Percentiles rank a stretch among this genome's conserved stretches.
phyloP scores from a whole-genome alignment of 768 basidiomycete species.

The Baorangia bicolor region DNA sequence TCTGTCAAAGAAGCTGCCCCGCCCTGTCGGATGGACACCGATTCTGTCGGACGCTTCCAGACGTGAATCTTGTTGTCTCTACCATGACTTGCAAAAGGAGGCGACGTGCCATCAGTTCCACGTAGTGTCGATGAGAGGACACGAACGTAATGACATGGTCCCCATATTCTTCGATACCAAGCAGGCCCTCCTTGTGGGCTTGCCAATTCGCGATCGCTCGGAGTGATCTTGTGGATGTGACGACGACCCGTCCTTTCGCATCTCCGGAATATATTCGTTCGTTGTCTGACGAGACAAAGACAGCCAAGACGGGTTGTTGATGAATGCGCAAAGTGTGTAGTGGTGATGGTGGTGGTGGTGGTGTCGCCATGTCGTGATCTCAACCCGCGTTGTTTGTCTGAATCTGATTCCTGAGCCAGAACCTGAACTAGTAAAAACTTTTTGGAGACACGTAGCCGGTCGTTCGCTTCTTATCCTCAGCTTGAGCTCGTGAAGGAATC shows the following conservation, averaged over 20 bases:
- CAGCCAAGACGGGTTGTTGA: slow-evolving; percentile 53
- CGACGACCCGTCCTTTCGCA: slow-evolving; percentile 67
- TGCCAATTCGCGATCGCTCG: slow-evolving; percentile 75
- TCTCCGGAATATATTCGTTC: slow-evolving; percentile 88
- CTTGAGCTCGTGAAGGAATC: too few species aligned
- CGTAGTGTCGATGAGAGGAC: background rate
- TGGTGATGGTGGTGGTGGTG: slow-evolving; percentile 59
- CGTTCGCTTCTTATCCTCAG: too few species aligned
- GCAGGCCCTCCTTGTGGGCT: slow-evolving; percentile 73
- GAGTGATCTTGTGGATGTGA: slow-evolving; percentile 73
- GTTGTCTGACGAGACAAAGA: slow-evolving; percentile 70
- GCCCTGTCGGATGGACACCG: slow-evolving; percentile 47
- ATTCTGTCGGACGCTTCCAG: slow-evolving; percentile 57
- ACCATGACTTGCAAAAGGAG: slow-evolving; percentile 49
- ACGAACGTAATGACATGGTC: slow-evolving; percentile 74
- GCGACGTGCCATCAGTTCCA: background rate
- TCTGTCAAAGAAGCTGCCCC: slow-evolving; percentile 54
- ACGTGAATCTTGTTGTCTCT: slow-evolving; percentile 85
- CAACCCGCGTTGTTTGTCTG: too few species aligned
- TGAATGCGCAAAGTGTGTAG: slow-evolving; percentile 77
- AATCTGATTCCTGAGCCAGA: too few species aligned
- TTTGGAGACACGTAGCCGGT: too few species aligned
- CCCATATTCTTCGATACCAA: slow-evolving; percentile 78
- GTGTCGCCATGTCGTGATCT: slow-evolving; percentile 1
- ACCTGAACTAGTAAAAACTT: too few species aligned